A percentile compares a stretch with the other conserved stretches of the same genome.
phyloP scores from a whole-genome alignment of 495 filamentous ascomycete species.

The Penicillium angulare region DNA sequence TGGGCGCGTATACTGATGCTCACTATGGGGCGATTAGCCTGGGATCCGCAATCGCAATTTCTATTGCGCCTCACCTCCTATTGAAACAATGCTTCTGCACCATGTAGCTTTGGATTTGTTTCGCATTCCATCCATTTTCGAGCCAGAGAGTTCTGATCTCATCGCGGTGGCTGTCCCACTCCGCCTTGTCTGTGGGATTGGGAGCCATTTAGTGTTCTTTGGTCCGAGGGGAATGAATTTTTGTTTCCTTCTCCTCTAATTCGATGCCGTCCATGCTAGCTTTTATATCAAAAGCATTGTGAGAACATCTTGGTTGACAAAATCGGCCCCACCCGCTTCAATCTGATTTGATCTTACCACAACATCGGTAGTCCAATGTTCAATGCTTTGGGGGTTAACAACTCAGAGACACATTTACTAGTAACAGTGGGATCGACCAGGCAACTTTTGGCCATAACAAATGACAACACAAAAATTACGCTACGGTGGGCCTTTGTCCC shows the following conservation, averaged over 20 bases:
- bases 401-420: background rate
- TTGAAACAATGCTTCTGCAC: background rate
- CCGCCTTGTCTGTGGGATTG: background rate
- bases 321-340: too few species aligned
- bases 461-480: background rate
- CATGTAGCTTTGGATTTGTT: background rate
- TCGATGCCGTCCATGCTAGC: background rate
- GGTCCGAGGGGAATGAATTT: background rate
- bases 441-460: background rate
- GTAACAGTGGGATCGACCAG: background rate
- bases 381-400: background rate
- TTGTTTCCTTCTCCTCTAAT: background rate
- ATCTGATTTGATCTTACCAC: background rate
- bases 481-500: background rate
- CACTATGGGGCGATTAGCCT: background rate
- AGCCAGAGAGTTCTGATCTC: background rate
- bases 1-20: background rate
- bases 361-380: background rate
- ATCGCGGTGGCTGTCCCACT: background rate
- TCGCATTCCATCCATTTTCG: background rate
- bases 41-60: background rate
- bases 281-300: background rate
- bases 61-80: background rate
- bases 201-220: background rate
- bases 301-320: background rate